These are phyloP conservation scores for Hawksworthiomyces lignivorus DNA, from an alignment of 2,329 filamentous ascomycete species.

Conservation along the genomic window DNA sequence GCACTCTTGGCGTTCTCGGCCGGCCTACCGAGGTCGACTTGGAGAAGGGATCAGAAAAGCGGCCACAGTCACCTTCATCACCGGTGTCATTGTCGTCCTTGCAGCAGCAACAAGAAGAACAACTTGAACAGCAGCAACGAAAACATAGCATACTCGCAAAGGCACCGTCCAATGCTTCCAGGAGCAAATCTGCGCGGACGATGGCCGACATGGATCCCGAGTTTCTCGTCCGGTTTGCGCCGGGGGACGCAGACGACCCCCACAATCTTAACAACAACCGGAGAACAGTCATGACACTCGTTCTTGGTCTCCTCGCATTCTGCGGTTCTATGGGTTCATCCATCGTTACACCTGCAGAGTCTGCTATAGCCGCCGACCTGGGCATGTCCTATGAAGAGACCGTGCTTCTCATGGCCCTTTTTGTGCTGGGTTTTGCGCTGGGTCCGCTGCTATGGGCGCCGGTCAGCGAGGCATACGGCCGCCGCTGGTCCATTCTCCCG, in stretches of 20 bases:
- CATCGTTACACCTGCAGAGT: conserved; percentile 40
- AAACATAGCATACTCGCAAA: no score
- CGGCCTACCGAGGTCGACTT: no score
- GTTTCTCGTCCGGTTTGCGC: conserved; percentile 12
- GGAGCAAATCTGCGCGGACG: conserved; percentile 10
- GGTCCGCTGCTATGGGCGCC: conserved; percentile 35
- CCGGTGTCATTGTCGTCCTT: no score
- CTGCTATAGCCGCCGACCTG: conserved; percentile 32
- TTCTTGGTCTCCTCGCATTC: conserved; percentile 42
- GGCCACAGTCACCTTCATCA: no score
- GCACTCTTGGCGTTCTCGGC: no score
- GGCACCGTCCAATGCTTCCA: conserved; percentile 15
- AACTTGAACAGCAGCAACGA: no score
- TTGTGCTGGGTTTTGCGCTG: conserved; percentile 32
- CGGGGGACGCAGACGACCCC: conserved; percentile 35
- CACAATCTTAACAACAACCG: conserved; percentile 34
- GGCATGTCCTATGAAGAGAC: conserved; percentile 34
- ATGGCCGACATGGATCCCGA: conserved; percentile 9
- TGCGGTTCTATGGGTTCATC: conserved; percentile 40
- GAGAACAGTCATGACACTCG: conserved; percentile 40
- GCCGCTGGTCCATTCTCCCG: conserved; percentile 35
- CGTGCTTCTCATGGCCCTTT: conserved; percentile 38
- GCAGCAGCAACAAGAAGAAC: no score
- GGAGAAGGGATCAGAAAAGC: no score
- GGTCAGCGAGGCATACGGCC: conserved; percentile 35